Percentiles rank a stretch among this genome's conserved stretches.
Conservation (phyloP, 352 stramenopile species). For the Phytophthora megakarya region DNA sequence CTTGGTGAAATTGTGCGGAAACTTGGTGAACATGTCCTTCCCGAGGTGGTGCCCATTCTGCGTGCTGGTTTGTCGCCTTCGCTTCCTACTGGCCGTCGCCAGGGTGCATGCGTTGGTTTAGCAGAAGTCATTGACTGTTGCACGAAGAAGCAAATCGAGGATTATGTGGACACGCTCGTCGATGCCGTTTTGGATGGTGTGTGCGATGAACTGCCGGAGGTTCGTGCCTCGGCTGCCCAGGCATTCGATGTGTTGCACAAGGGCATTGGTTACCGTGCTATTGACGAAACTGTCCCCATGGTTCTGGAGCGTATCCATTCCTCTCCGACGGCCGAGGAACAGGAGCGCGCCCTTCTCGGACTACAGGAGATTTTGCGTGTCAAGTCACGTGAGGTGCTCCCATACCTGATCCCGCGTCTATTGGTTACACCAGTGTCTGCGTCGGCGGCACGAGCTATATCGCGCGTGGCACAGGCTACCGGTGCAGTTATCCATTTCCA, state of each 20-base stretch:
- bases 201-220: slow-evolving; percentile 92
- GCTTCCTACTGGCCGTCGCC: slow-evolving; percentile 71
- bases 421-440: slow-evolving; percentile 92
- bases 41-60: slow-evolving; percentile 98
- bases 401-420: slow-evolving; percentile 97
- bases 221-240: slow-evolving; percentile 92
- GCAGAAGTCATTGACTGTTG: slow-evolving; percentile 98
- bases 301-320: slow-evolving; percentile 94
- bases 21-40: slow-evolving; percentile 98
- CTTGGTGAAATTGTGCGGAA: slow-evolving; percentile 99
- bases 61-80: slow-evolving; percentile 89
- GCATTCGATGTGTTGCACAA: slow-evolving; percentile 98
- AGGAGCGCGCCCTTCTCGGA: slow-evolving; percentile 93
- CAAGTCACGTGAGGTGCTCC: slow-evolving; percentile 96
- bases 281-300: slow-evolving; percentile 97
- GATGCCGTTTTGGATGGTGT: slow-evolving; percentile 97
- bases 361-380: slow-evolving; percentile 97
- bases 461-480: slow-evolving; percentile 93
- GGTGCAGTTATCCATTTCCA: slow-evolving; percentile 95
- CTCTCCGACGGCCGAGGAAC: slow-evolving; percentile 46
- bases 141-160: slow-evolving; percentile 95
- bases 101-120: slow-evolving; percentile 98
- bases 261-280: slow-evolving; percentile 93
- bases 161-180: slow-evolving; percentile 97
- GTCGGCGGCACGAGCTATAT: slow-evolving; percentile 91